Evolutionary conservation across 176 grass and related monocot species (phyloP).

Genomic region (Eleusine indica): DNA sequence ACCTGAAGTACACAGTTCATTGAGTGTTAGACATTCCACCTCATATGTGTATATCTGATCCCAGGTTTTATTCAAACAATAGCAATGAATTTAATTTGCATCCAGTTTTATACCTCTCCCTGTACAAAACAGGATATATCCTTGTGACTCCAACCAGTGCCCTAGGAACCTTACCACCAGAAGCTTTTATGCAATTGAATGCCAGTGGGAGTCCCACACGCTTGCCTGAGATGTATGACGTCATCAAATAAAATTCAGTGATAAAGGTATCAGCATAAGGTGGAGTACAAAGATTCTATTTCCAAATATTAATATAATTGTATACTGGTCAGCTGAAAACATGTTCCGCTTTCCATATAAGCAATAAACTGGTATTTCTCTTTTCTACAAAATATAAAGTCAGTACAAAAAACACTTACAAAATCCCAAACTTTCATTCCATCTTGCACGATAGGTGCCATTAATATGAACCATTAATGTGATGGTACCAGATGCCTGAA

Average conservation of each 20-base stretch:
- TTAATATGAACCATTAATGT: constrained; percentile 77
- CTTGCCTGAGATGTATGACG: constrained; percentile 63
- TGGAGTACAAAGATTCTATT: background rate
- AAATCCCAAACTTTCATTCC: constrained; percentile 85
- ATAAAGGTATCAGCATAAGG: constrained; percentile 36
- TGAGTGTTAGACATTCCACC: constrained; percentile 13
- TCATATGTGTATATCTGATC: background rate
- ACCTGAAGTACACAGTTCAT: constrained; percentile 57
- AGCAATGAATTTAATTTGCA: constrained; percentile 25
- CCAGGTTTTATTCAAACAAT: background rate
- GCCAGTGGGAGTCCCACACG: constrained; percentile 66
- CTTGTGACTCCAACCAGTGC: constrained; percentile 81
- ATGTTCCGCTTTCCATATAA: constrained; percentile 5
- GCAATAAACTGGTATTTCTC: background rate
- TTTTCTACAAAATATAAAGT: background rate
- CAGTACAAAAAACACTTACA: constrained; percentile 60
- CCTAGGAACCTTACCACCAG: constrained; percentile 75
- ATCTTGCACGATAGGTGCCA: constrained; percentile 80
- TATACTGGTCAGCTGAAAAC: constrained; percentile 2
- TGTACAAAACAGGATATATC: constrained; percentile 84
- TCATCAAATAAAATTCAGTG: constrained; percentile 20
- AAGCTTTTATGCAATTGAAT: constrained; percentile 83
- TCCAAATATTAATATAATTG: background rate
- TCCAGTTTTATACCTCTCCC: constrained; percentile 73
- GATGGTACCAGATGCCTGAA: constrained; percentile 65